Evolutionary conservation across 1,284 basidiomycete genomes (phyloP).

Genomic region (Ustilago crameri): DNA sequence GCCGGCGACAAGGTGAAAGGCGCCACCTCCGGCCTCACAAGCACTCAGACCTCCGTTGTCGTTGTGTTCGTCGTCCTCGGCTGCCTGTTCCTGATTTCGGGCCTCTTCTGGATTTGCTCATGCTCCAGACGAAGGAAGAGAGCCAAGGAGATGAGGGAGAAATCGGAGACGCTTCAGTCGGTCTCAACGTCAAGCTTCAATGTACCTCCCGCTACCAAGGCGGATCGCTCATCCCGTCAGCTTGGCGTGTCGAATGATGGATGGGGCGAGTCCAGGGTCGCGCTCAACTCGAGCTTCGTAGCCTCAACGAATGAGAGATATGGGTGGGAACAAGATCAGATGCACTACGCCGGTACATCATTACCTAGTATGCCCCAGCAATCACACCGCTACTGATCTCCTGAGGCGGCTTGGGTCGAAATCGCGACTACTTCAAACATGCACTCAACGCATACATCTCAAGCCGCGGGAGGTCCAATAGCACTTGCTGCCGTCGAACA

Average conservation of each 20-base stretch:
- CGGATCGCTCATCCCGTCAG: constrained; percentile 9
- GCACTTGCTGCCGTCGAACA: no score
- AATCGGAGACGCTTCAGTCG: constrained; percentile 15
- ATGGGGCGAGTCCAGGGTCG: constrained; percentile 38
- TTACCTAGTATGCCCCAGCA: constrained; percentile 18
- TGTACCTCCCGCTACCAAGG: background rate
- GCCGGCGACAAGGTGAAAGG: constrained; percentile 23
- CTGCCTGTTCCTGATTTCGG: constrained; percentile 17
- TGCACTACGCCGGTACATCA: background rate
- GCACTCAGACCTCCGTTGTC: constrained; percentile 18
- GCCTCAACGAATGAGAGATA: constrained; percentile 25
- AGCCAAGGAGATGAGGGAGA: constrained; percentile 22
- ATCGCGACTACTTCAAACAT: no score
- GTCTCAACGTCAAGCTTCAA: constrained; percentile 7
- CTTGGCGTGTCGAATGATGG: constrained; percentile 14
- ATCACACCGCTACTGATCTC: constrained; percentile 17
- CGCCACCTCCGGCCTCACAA: constrained; percentile 24
- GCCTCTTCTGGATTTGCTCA: constrained; percentile 38
- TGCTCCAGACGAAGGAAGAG: constrained; percentile 31
- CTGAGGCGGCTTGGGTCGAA: no score
- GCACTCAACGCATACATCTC: no score
- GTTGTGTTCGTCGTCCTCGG: constrained; percentile 26
- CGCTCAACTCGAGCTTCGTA: constrained; percentile 37
- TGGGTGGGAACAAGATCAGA: constrained; percentile 13
- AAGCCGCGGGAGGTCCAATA: no score